phyloP scores from a whole-genome alignment of 2,329 filamentous ascomycete species.

The Cladorrhinum sp. region DNA sequence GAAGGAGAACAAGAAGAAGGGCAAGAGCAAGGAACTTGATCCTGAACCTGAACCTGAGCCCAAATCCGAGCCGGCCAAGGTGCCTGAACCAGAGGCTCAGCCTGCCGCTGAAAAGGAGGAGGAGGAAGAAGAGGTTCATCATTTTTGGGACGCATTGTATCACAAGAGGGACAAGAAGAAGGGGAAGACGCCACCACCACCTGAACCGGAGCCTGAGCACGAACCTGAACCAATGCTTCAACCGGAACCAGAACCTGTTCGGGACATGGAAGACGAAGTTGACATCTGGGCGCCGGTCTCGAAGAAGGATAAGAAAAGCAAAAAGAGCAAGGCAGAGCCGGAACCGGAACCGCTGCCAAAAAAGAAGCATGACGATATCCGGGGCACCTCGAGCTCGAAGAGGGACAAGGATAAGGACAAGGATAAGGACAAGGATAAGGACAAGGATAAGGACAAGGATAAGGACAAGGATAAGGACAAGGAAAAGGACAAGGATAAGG shows the following conservation, averaged over 20 bases:
- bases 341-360: conserved; percentile 29
- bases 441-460: conserved; percentile 26
- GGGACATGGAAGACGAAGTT: conserved; percentile 30
- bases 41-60: conserved; percentile 25
- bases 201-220: conserved; percentile 35
- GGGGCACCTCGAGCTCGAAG: conserved; percentile 30
- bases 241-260: conserved; percentile 15
- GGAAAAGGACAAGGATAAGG: too few relatives aligned
- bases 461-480: conserved; percentile 15
- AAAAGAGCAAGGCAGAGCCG: conserved; percentile 8
- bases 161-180: conserved; percentile 42
- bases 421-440: conserved; percentile 37
- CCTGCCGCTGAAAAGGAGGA: conserved; percentile 29
- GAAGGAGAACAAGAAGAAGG: conserved; percentile 38
- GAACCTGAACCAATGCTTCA: conserved; percentile 29
- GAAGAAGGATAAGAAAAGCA: conserved; percentile 33
- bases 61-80: conserved; percentile 12
- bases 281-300: conserved; percentile 26
- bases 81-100: conserved; percentile 34
- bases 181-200: conserved; percentile 29
- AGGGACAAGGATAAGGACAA: conserved; percentile 37
- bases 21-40: conserved; percentile 22
- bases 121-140: conserved; percentile 9
- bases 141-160: conserved; percentile 28
- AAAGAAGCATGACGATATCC: conserved; percentile 25